Percentiles rank a stretch among this genome's conserved stretches.
These are phyloP conservation scores for Schizothecium vesticola DNA, from an alignment of 495 filamentous ascomycete genomes.

Conservation along the genomic window DNA sequence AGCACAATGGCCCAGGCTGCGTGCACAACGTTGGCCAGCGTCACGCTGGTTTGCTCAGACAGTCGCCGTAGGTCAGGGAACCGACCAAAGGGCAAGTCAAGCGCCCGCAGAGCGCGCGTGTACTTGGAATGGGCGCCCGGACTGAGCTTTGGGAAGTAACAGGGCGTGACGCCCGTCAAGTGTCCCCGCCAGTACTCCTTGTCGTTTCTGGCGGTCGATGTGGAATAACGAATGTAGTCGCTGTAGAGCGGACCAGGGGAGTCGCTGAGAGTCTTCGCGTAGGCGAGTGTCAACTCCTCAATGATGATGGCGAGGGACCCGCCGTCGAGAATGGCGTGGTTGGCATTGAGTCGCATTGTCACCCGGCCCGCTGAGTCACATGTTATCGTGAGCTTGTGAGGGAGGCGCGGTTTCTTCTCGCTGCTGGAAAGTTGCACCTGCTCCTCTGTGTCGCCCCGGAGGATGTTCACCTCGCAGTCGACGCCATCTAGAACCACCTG, in stretches of 20 bases:
- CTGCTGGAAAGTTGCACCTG: conserved; percentile 8
- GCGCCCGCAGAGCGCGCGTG: neutral
- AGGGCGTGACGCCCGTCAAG: conserved; percentile 45
- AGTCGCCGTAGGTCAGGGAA: conserved; percentile 19
- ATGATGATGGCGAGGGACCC: conserved; percentile 32
- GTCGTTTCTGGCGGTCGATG: conserved; percentile 32
- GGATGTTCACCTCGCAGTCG: conserved; percentile 9
- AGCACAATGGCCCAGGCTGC: conserved; percentile 38
- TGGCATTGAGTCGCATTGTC: conserved; percentile 18
- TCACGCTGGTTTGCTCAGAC: conserved; percentile 16
- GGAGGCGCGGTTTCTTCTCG: conserved; percentile 16
- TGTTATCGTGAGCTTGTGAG: conserved; percentile 21
- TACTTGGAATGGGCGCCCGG: neutral
- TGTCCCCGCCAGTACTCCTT: conserved; percentile 51
- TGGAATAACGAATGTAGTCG: conserved; percentile 48
- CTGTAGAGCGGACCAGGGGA: conserved; percentile 47
- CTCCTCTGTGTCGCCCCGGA: conserved; percentile 10
- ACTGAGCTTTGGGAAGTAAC: conserved; percentile 41
- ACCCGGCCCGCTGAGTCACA: conserved; percentile 9
- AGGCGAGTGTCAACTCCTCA: conserved; percentile 35
- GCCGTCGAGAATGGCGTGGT: conserved; percentile 29
- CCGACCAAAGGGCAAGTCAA: conserved; percentile 14
- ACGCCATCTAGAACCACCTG: conserved; percentile 19
- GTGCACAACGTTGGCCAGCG: conserved; percentile 33
- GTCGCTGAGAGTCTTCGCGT: conserved; percentile 28